phyloP scores from a whole-genome alignment of 225 moss, liverwort and hornwort genomes.

The Pseudoscleropodium purum region DNA sequence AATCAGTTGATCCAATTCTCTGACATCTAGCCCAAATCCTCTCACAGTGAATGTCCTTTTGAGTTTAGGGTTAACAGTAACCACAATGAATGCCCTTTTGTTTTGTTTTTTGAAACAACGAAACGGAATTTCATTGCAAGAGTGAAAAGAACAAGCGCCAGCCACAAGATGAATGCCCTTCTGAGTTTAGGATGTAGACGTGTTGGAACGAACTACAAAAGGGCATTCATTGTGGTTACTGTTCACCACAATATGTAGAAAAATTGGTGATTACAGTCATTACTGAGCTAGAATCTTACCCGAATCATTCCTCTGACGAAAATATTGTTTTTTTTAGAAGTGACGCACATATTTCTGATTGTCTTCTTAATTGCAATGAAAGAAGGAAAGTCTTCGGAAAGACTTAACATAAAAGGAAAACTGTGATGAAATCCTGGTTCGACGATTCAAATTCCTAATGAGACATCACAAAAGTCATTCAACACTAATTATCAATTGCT shows the following conservation, averaged over 20 bases:
- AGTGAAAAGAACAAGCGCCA: too few relatives aligned
- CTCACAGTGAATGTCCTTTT: neutral
- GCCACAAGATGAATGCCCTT: too few relatives aligned
- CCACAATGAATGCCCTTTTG: too few relatives aligned
- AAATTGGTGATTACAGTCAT: neutral
- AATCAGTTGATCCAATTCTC: neutral
- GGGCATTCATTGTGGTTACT: neutral
- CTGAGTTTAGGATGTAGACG: too few relatives aligned
- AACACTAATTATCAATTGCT: neutral
- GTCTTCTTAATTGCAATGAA: neutral
- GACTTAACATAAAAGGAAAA: neutral
- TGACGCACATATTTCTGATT: neutral
- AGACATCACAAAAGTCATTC: neutral
- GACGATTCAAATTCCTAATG: neutral
- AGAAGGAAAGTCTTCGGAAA: neutral
- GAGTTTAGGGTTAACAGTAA: neutral
- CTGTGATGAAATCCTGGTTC: neutral
- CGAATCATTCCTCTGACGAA: neutral
- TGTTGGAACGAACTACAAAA: neutral
- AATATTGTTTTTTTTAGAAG: neutral
- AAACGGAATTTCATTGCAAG: too few relatives aligned
- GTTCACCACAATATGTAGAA: neutral
- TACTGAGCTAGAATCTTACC: neutral
- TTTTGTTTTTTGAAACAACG: too few relatives aligned
- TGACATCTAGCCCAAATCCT: neutral